phyloP scores from a whole-genome alignment of 176 grass and related monocot genomes.

The Zizania latifolia region DNA sequence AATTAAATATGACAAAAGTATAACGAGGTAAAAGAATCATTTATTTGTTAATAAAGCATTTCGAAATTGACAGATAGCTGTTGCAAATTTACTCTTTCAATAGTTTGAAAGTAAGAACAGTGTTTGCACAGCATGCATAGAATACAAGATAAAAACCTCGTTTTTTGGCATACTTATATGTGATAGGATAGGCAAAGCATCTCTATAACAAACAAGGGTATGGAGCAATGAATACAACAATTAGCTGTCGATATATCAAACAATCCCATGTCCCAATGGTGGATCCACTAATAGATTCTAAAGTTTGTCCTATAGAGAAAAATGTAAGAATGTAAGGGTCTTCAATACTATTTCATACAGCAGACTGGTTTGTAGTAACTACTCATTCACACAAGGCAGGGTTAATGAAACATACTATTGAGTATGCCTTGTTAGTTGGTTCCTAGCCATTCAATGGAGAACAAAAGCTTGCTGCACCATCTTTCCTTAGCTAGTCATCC shows the following conservation, averaged over 20 bases:
- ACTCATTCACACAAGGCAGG: neutral
- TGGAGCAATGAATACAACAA: neutral
- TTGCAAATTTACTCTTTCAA: neutral
- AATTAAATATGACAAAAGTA: neutral
- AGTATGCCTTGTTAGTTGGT: neutral
- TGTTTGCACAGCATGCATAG: too few relatives aligned
- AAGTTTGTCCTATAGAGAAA: neutral
- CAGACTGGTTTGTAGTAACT: neutral
- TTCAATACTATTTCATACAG: neutral
- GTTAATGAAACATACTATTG: conserved; percentile 23
- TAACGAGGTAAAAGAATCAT: neutral
- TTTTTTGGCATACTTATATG: neutral
- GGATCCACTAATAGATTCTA: neutral
- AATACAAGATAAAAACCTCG: too few relatives aligned
- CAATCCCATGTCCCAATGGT: neutral
- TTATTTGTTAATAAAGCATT: neutral
- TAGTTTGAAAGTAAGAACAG: neutral
- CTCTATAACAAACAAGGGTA: neutral
- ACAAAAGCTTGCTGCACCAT: neutral
- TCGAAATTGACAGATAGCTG: neutral
- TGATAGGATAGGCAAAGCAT: neutral
- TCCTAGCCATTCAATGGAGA: neutral
- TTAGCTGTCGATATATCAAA: neutral
- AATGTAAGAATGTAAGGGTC: neutral
- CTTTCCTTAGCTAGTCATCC: conserved; percentile 9